A percentile compares a stretch with the other conserved stretches of the same genome.
phyloP scores from a whole-genome alignment of 495 filamentous ascomycete species.

The Talaromyces thailandensis region DNA sequence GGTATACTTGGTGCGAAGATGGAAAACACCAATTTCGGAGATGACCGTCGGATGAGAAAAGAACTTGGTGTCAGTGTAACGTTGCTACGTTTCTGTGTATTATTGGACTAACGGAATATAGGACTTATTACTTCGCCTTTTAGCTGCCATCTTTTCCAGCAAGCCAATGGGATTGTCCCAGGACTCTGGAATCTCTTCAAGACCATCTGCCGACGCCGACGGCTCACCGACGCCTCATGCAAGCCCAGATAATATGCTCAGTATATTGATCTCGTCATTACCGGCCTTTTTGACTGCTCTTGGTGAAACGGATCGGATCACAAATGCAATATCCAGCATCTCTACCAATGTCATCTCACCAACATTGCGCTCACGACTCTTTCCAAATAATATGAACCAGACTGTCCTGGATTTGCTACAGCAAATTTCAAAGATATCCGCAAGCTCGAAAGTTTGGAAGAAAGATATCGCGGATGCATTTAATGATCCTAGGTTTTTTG shows the following conservation, averaged over 20 bases:
- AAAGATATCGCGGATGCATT: constrained; percentile 89
- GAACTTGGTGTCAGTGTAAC: constrained; percentile 69
- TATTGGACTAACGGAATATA: constrained; percentile 20
- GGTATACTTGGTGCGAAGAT: constrained; percentile 87
- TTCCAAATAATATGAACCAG: constrained; percentile 76
- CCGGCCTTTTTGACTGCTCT: constrained; percentile 80
- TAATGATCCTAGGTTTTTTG: constrained; percentile 81
- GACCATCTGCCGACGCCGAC: constrained; percentile 37
- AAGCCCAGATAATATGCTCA: constrained; percentile 66
- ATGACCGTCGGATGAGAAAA: constrained; percentile 86
- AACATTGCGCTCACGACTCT: constrained; percentile 72
- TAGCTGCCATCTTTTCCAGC: constrained; percentile 87
- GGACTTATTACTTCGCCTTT: constrained; percentile 81
- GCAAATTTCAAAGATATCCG: constrained; percentile 64
- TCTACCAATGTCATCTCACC: constrained; percentile 78
- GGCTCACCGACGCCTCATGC: constrained; percentile 27
- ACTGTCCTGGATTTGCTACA: constrained; percentile 64
- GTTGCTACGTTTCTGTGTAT: not conserved
- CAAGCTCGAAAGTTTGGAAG: constrained; percentile 83
- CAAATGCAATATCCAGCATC: constrained; percentile 65
- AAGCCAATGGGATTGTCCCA: constrained; percentile 56
- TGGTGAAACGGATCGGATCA: constrained; percentile 75
- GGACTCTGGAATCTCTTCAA: constrained; percentile 29
- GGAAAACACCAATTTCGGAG: constrained; percentile 95
- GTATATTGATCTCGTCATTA: constrained; percentile 68